A percentile compares a stretch with the other conserved stretches of the same genome.
Evolutionary conservation across 106 monocot genomes (phyloP).

Genomic region (Phalaenopsis aphrodite): DNA sequence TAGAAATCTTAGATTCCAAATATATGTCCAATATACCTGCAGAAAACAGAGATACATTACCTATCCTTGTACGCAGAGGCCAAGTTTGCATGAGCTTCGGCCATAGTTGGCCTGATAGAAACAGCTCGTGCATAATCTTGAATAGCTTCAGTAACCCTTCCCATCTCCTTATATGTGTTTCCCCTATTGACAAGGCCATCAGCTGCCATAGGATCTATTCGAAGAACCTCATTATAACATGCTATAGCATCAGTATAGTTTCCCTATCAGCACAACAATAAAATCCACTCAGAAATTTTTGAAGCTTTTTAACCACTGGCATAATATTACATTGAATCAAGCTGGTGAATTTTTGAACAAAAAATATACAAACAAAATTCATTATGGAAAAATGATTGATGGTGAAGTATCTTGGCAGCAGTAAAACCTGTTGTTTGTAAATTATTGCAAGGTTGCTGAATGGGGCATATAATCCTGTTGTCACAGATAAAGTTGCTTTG

Average conservation of each 20-base stretch:
- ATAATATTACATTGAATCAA: neutral
- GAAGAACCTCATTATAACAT: conserved; percentile 94
- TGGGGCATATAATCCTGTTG: conserved; percentile 88
- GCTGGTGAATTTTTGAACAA: neutral
- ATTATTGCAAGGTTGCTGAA: conserved; percentile 87
- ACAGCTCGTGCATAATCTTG: conserved; percentile 91
- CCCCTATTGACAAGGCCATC: conserved; percentile 97
- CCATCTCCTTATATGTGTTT: conserved; percentile 93
- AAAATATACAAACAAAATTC: neutral
- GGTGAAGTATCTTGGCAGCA: neutral
- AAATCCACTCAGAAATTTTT: neutral
- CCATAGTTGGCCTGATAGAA: conserved; percentile 76
- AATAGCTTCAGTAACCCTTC: conserved; percentile 89
- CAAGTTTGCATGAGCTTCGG: conserved; percentile 97
- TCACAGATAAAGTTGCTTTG: conserved; percentile 76
- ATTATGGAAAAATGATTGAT: neutral
- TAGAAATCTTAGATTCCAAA: neutral
- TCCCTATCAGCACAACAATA: conserved; percentile 38
- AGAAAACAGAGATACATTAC: conserved; percentile 15
- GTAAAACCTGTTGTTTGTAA: conserved; percentile 89
- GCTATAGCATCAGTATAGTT: conserved; percentile 84
- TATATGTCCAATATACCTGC: neutral
- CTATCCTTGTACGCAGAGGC: conserved; percentile 98
- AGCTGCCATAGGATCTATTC: conserved; percentile 89
- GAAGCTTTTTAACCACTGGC: neutral